Percentiles rank a stretch among this genome's conserved stretches.
These are phyloP conservation scores for Termitomyces sp. DNA, from an alignment of 768 basidiomycete species.

Conservation along the genomic window DNA sequence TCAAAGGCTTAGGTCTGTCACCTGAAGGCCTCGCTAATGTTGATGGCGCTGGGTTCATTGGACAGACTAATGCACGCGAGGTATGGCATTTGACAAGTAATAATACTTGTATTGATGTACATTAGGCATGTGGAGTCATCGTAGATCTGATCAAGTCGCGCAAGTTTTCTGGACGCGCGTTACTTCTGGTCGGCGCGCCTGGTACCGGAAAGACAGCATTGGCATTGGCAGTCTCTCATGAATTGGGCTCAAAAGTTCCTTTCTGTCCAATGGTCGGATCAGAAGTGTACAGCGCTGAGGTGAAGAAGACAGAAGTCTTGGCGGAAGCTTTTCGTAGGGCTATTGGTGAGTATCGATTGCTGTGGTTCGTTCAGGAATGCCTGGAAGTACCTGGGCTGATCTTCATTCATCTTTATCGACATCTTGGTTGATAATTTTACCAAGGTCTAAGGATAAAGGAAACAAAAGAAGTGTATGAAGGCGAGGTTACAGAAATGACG, in stretches of 20 bases:
- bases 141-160: slow-evolving; percentile 87
- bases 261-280: slow-evolving; percentile 99
- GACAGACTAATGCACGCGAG: slow-evolving; percentile 88
- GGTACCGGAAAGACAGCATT: slow-evolving; percentile 98
- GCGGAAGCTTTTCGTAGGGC: slow-evolving; percentile 93
- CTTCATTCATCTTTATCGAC: neutral
- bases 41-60: slow-evolving; percentile 83
- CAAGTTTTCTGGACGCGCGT: slow-evolving; percentile 89
- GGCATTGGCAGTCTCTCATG: slow-evolving; percentile 92
- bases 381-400: neutral
- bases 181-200: slow-evolving; percentile 90
- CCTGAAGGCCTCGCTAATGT: slow-evolving; percentile 72
- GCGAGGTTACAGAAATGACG: slow-evolving; percentile 95
- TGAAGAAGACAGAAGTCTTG: slow-evolving; percentile 98
- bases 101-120: neutral
- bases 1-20: slow-evolving; percentile 90
- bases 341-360: slow-evolving; percentile 63
- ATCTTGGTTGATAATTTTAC: neutral
- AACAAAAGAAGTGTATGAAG: slow-evolving; percentile 98
- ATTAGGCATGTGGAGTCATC: slow-evolving; percentile 84
- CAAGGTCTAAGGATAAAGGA: slow-evolving; percentile 96
- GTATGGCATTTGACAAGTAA: slow-evolving; percentile 32
- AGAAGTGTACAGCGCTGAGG: slow-evolving; percentile 94
- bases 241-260: slow-evolving; percentile 90
- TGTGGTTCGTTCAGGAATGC: neutral